Percentiles rank a stretch among this genome's conserved stretches.
phyloP scores from a whole-genome alignment of 805 yeast genomes.

The Yamadazyma takamatsuzukensis region DNA sequence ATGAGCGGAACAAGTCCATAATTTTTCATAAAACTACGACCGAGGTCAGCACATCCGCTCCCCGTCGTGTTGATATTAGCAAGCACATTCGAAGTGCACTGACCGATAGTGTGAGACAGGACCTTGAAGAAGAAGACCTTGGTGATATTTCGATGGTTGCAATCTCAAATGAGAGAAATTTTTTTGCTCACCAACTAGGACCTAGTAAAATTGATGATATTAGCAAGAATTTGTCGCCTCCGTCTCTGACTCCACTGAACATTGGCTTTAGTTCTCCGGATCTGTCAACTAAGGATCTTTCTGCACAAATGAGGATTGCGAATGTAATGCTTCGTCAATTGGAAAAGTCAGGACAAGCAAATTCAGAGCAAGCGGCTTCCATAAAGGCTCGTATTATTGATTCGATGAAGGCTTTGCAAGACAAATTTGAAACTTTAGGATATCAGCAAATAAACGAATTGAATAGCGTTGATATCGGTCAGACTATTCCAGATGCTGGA shows the following conservation, averaged over 20 bases:
- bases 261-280: too few relatives aligned
- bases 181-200: conserved; percentile 13
- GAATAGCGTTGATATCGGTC: conserved; percentile 64
- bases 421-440: conserved; percentile 36
- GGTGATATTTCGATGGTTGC: conserved; percentile 71
- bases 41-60: too few relatives aligned
- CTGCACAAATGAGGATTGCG: conserved; percentile 94
- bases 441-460: conserved; percentile 41
- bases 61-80: too few relatives aligned
- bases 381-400: conserved; percentile 24
- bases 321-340: conserved; percentile 91
- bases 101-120: too few relatives aligned
- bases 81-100: too few relatives aligned
- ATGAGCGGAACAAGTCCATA: conserved; percentile 48
- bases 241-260: too few relatives aligned
- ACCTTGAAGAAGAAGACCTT: conserved; percentile 56
- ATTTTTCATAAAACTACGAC: conserved; percentile 20
- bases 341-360: conserved; percentile 67
- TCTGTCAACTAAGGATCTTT: conserved; percentile 47
- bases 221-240: too few relatives aligned
- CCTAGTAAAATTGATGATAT: conserved; percentile 5
- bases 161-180: conserved; percentile 36
- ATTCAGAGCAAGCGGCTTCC: conserved; percentile 31
- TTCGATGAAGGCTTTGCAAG: conserved; percentile 36
- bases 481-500: conserved; percentile 59